Percentiles rank a stretch among this genome's conserved stretches.
phyloP scores from a whole-genome alignment of 805 yeast genomes.

The Starmerella vitae region DNA sequence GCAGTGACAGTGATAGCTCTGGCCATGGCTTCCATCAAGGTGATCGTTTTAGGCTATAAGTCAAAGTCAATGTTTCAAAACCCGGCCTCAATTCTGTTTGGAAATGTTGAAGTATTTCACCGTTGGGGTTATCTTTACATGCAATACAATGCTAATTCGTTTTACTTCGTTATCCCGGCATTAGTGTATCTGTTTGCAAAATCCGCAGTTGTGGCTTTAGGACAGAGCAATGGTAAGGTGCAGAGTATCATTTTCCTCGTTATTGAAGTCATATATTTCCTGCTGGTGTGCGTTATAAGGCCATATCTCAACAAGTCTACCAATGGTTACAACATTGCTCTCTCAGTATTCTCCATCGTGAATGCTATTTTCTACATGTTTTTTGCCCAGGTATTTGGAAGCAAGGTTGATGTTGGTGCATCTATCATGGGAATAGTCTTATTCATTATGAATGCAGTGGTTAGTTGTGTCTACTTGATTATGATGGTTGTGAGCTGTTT shows the following conservation, averaged over 20 bases:
- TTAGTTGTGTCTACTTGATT: conserved; percentile 66
- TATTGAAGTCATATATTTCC: conserved; percentile 59
- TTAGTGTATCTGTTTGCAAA: conserved; percentile 56
- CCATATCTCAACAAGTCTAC: conserved; percentile 94
- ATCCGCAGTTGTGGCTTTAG: conserved; percentile 72
- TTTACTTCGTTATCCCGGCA: conserved; percentile 63
- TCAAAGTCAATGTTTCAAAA: conserved; percentile 65
- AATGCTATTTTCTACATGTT: conserved; percentile 80
- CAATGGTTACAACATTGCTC: conserved; percentile 80
- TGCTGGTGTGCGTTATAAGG: conserved; percentile 50
- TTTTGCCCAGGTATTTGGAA: conserved; percentile 64
- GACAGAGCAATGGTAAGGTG: conserved; percentile 66
- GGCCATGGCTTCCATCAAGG: conserved; percentile 58
- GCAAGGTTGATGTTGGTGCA: conserved; percentile 73
- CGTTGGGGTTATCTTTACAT: conserved; percentile 86
- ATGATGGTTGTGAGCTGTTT: conserved; percentile 81
- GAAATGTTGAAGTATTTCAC: conserved; percentile 67
- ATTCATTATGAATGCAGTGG: conserved; percentile 77
- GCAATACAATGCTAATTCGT: conserved; percentile 76
- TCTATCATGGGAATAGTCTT: conserved; percentile 85
- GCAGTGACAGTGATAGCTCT: conserved; percentile 45
- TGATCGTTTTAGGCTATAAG: conserved; percentile 57
- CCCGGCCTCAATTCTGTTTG: conserved; percentile 83
- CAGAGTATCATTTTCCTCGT: conserved; percentile 68
- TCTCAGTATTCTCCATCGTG: conserved; percentile 62